Evolutionary conservation across 352 stramenopile genomes (phyloP).

Genomic region (Pythium phragmiticola): DNA sequence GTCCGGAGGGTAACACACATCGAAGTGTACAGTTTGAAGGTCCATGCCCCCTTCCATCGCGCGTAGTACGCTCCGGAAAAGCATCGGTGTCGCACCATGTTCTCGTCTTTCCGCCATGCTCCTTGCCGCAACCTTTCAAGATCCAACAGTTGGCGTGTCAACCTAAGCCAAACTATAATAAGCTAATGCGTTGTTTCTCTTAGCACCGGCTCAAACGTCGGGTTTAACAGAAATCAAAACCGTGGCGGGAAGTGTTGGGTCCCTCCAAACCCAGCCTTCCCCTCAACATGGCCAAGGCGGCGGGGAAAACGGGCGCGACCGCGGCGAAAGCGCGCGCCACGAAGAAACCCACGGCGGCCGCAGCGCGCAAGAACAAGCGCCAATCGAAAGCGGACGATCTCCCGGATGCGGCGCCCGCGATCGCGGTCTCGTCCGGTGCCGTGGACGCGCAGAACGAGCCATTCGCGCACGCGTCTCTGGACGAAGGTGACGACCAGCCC

Average conservation of each 20-base stretch:
- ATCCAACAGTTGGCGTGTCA: neutral
- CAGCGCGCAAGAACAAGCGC: slow-evolving; percentile 3
- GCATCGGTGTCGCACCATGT: neutral
- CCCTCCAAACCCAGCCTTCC: neutral
- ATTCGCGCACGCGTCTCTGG: too few relatives aligned
- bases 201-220: slow-evolving; percentile 7
- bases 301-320: slow-evolving; percentile 9
- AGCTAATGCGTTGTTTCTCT: neutral
- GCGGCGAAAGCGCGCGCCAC: slow-evolving; percentile 18
- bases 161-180: neutral
- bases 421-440: slow-evolving; percentile 1
- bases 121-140: slow-evolving; percentile 1
- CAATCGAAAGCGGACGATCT: slow-evolving; percentile 2
- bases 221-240: slow-evolving; percentile 9
- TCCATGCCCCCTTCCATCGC: neutral
- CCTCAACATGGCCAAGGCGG: slow-evolving; percentile 22
- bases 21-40: neutral
- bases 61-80: slow-evolving; percentile 14
- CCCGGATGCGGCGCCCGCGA: neutral
- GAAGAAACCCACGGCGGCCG: neutral
- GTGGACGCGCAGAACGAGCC: slow-evolving; percentile 4
- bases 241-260: slow-evolving; percentile 1
- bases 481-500: slow-evolving; percentile 7
- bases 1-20: neutral
- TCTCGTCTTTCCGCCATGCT: neutral